A percentile compares a stretch with the other conserved stretches of the same genome.
Conservation (phyloP, 306 rosid genomes). For the Crataegus laevigata region DNA sequence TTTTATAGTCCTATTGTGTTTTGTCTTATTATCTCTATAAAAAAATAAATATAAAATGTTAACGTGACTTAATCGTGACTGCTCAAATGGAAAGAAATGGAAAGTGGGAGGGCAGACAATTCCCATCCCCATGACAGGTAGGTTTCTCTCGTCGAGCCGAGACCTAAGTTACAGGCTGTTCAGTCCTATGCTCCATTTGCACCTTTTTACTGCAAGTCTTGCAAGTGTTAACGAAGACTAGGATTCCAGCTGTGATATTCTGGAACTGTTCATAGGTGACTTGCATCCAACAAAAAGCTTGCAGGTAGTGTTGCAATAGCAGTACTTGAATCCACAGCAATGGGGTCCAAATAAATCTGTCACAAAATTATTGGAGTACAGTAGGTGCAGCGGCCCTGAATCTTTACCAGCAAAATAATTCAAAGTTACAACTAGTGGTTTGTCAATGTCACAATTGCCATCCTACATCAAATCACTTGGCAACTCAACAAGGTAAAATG, state of each 20-base stretch:
- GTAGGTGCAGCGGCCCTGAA: neutral
- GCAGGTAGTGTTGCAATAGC: neutral
- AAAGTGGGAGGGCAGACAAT: no score
- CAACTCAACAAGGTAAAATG: neutral
- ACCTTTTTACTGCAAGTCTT: neutral
- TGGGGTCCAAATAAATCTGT: neutral
- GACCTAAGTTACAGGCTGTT: neutral
- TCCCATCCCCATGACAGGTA: neutral
- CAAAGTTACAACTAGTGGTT: neutral
- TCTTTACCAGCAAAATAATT: neutral
- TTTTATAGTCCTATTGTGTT: no score
- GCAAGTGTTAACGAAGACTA: neutral
- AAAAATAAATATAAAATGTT: no score
- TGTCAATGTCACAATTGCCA: neutral
- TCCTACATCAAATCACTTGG: conserved; percentile 1
- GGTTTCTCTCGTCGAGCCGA: neutral
- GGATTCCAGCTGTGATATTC: neutral
- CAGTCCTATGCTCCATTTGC: neutral
- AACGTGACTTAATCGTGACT: no score
- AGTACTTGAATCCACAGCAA: neutral
- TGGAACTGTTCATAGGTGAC: neutral
- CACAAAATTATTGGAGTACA: neutral
- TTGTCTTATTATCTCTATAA: no score
- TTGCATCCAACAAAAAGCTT: neutral
- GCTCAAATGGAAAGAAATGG: no score